phyloP scores from a whole-genome alignment of 2,329 filamentous ascomycete species.

The Phialophora verrucosa region DNA sequence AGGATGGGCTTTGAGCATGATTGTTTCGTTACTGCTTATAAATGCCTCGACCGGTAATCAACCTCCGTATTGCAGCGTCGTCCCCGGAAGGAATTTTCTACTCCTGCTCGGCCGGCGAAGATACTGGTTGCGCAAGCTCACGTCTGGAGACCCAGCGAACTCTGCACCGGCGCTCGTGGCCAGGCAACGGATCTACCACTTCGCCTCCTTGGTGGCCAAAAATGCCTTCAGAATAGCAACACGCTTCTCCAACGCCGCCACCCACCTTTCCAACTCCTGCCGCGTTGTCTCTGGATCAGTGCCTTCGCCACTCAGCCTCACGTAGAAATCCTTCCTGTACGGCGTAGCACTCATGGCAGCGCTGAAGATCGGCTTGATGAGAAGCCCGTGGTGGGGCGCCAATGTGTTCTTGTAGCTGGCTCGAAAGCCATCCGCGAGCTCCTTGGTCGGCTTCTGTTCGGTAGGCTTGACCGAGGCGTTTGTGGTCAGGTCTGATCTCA shows the following conservation, averaged over 20 bases:
- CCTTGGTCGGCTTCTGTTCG: slow-evolving; percentile 43
- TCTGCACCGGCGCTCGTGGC: not conserved
- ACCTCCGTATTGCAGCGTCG: not conserved
- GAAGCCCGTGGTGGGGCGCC: slow-evolving; percentile 10
- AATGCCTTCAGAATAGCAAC: slow-evolving; percentile 26
- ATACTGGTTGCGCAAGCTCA: not conserved
- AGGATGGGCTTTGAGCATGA: not conserved
- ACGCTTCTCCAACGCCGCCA: slow-evolving; percentile 18
- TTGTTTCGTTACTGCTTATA: not conserved
- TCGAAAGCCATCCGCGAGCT: slow-evolving; percentile 40
- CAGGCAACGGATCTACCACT: slow-evolving; percentile 3
- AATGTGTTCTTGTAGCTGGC: slow-evolving; percentile 23
- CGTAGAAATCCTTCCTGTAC: slow-evolving; percentile 18
- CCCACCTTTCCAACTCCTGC: slow-evolving; percentile 18
- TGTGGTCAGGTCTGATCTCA: slow-evolving; percentile 56
- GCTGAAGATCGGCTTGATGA: slow-evolving; percentile 24
- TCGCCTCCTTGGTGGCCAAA: slow-evolving; percentile 19
- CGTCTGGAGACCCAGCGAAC: not conserved
- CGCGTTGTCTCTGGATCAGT: slow-evolving; percentile 13
- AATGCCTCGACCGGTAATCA: not conserved
- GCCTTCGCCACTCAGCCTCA: slow-evolving; percentile 15
- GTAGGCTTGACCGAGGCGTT: slow-evolving; percentile 48
- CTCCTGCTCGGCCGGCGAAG: not conserved
- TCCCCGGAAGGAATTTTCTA: not conserved
- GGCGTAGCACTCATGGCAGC: slow-evolving; percentile 25